These are phyloP conservation scores for Solanum chacoense DNA, from an alignment of 305 asterid species.

Conservation along the genomic window DNA sequence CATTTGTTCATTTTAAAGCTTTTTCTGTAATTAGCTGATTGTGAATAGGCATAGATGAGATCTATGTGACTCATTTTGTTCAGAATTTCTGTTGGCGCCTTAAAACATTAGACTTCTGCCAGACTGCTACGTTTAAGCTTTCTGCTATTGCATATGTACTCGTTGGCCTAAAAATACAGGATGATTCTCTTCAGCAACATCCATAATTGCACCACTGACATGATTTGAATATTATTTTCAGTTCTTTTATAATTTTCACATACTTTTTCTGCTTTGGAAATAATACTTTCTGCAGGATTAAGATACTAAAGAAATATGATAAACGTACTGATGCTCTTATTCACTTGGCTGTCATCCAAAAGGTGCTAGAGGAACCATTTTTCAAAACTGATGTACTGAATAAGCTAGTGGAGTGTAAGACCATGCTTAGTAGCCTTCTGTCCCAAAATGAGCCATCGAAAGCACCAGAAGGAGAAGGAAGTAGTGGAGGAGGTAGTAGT, in stretches of 20 bases:
- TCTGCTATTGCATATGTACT: neutral
- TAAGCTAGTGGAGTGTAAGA: constrained; percentile 61
- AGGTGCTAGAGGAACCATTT: constrained; percentile 64
- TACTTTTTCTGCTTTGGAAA: neutral
- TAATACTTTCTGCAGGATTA: constrained; percentile 15
- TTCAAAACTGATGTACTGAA: constrained; percentile 48
- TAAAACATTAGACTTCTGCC: neutral
- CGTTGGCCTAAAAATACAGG: neutral
- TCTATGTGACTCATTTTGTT: neutral
- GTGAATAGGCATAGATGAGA: neutral
- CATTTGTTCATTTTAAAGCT: neutral
- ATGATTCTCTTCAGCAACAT: neutral
- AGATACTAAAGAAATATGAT: constrained; percentile 75
- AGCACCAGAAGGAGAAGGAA: constrained; percentile 7
- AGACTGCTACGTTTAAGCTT: neutral
- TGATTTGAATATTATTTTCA: neutral
- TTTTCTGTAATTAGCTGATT: neutral
- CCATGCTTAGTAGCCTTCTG: constrained; percentile 42
- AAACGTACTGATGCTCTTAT: constrained; percentile 61
- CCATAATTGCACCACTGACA: neutral
- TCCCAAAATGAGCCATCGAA: constrained; percentile 34
- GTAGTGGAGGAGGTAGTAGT: neutral
- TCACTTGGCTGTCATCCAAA: constrained; percentile 56
- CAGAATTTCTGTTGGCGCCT: neutral
- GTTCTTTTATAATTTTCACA: neutral